A percentile compares a stretch with the other conserved stretches of the same genome.
Evolutionary conservation across 768 basidiomycete genomes (phyloP).

Genomic region (Crucibulum laeve): DNA sequence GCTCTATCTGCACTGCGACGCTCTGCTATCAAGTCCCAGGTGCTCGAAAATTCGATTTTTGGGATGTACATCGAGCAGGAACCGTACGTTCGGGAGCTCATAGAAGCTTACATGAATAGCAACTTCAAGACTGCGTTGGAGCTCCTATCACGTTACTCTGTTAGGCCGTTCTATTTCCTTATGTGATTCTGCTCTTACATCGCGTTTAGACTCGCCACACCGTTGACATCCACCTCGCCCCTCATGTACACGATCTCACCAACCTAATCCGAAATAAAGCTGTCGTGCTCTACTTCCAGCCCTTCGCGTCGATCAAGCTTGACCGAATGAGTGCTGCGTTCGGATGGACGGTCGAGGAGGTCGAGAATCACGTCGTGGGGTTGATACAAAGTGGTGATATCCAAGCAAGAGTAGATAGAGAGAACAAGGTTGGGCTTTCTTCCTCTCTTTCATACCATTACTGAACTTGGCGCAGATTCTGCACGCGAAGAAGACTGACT

Average conservation of each 20-base stretch:
- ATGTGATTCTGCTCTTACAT: background rate
- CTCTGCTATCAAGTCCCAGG: constrained; percentile 58
- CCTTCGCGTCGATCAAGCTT: constrained; percentile 81
- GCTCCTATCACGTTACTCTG: constrained; percentile 68
- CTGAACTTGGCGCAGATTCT: constrained; percentile 52
- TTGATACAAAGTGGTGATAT: constrained; percentile 79
- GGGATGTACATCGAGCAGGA: constrained; percentile 80
- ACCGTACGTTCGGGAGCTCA: constrained; percentile 79
- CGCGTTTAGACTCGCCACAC: constrained; percentile 61
- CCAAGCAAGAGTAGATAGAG: constrained; percentile 81
- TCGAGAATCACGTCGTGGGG: constrained; percentile 68
- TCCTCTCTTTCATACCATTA: constrained; percentile 1
- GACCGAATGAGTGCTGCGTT: constrained; percentile 85
- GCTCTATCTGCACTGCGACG: constrained; percentile 77
- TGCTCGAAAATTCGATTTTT: constrained; percentile 69
- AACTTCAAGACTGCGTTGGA: constrained; percentile 83
- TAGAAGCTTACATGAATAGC: constrained; percentile 82
- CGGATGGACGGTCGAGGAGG: constrained; percentile 70
- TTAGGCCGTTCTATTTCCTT: constrained; percentile 22
- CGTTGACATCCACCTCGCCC: constrained; percentile 71
- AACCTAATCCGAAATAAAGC: constrained; percentile 72
- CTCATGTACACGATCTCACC: constrained; percentile 63
- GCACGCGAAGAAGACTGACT: constrained; percentile 74
- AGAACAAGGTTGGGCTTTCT: constrained; percentile 63
- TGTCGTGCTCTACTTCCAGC: constrained; percentile 85